These are phyloP conservation scores for Picochlorum sp. DNA, from an alignment of 139 green algal genomes.

Conservation along the genomic window DNA sequence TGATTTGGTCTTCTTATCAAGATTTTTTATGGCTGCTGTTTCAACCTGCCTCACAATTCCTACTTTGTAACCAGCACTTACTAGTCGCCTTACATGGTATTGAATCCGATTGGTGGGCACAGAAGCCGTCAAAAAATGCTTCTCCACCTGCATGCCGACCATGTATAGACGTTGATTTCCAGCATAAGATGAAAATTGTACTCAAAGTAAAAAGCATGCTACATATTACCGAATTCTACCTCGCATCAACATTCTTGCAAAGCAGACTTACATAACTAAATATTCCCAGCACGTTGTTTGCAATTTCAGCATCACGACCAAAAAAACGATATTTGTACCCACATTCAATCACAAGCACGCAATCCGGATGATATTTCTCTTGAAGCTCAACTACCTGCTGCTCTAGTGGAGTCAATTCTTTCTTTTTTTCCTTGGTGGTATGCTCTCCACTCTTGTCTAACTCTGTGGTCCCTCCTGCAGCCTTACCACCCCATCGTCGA, in stretches of 20 bases:
- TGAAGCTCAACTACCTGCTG: conserved; percentile 38
- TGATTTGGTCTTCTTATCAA: conserved; percentile 29
- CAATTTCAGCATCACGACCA: conserved; percentile 73
- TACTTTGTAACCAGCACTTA: conserved; percentile 67
- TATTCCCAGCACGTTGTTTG: conserved; percentile 12
- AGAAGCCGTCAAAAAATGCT: conserved; percentile 65
- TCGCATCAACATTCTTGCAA: too few species aligned
- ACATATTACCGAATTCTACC: not conserved
- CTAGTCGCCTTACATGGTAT: conserved; percentile 71
- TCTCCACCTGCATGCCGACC: too few species aligned
- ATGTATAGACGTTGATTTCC: conserved; percentile 46
- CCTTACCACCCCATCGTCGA: too few species aligned
- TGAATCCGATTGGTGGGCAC: conserved; percentile 73
- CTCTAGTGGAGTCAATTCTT: conserved; percentile 65
- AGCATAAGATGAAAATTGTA: not conserved
- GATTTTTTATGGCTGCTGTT: conserved; percentile 73
- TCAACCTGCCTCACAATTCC: conserved; percentile 73
- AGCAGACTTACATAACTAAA: not conserved
- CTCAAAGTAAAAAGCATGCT: not conserved
- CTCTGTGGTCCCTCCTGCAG: too few species aligned
- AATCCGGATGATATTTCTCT: conserved; percentile 35
- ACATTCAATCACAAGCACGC: conserved; percentile 74
- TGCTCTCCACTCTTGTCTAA: too few species aligned
- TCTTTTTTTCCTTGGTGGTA: not conserved
- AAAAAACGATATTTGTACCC: conserved; percentile 80